Evolutionary conservation across 176 grass and related monocot genomes (phyloP).

Genomic region (Pontederia paniculata): DNA sequence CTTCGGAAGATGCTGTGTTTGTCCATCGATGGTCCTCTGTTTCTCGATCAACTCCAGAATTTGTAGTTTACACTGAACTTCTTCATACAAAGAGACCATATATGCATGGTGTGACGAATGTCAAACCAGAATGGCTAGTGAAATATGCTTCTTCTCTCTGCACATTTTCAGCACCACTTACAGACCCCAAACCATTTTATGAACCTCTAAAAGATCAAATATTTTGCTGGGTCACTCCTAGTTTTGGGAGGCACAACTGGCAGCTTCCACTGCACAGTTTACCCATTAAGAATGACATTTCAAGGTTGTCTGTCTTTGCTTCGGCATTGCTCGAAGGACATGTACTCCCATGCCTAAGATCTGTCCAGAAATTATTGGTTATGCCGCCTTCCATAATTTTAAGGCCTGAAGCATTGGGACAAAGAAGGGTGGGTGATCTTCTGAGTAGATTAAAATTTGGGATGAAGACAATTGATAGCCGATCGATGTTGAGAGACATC

Average conservation of each 20-base stretch:
- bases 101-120: constrained; percentile 76
- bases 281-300: constrained; percentile 45
- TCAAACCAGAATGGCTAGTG: constrained; percentile 80
- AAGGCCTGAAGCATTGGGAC: constrained; percentile 30
- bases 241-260: constrained; percentile 80
- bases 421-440: constrained; percentile 61
- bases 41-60: constrained; percentile 59
- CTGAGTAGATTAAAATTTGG: constrained; percentile 33
- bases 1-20: constrained; percentile 61
- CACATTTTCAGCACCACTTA: constrained; percentile 73
- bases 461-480: constrained; percentile 31
- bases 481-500: constrained; percentile 28
- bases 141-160: constrained; percentile 86
- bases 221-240: constrained; percentile 65
- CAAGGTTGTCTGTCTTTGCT: constrained; percentile 56
- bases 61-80: constrained; percentile 88
- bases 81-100: constrained; percentile 84
- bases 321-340: constrained; percentile 78
- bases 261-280: constrained; percentile 49
- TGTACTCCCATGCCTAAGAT: constrained; percentile 70
- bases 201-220: constrained; percentile 55
- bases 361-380: constrained; percentile 42
- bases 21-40: constrained; percentile 65
- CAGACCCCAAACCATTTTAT: constrained; percentile 72
- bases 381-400: constrained; percentile 46